Conservation (phyloP, 768 basidiomycete species). For the Candolleomyces aberdarensis region DNA sequence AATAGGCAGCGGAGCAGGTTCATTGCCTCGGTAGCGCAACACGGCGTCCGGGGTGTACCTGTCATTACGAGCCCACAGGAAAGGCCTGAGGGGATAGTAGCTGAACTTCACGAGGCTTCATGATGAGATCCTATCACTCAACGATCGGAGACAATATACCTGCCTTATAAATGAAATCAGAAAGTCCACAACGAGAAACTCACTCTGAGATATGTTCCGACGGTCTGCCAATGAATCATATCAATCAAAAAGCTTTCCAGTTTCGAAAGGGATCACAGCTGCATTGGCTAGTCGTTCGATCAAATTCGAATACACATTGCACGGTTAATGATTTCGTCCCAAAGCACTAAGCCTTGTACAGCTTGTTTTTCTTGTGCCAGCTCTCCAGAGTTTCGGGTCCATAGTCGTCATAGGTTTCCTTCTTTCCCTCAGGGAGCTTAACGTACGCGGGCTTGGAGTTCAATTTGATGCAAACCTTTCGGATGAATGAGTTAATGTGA, state of each 20-base stretch:
- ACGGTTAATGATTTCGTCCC: background rate
- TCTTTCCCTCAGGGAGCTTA: slow-evolving; percentile 57
- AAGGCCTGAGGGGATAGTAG: no score
- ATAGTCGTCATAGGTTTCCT: slow-evolving; percentile 43
- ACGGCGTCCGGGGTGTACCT: no score
- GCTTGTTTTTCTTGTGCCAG: slow-evolving; percentile 56
- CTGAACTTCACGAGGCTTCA: no score
- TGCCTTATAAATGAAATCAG: no score
- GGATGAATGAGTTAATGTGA: background rate
- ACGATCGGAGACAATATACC: no score
- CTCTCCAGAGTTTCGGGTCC: slow-evolving; percentile 46
- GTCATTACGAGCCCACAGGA: no score
- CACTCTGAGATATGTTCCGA: background rate
- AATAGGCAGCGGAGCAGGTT: no score
- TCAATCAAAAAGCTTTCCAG: background rate
- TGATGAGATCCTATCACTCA: no score
- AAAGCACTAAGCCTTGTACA: slow-evolving; percentile 29
- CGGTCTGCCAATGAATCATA: background rate
- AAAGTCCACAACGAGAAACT: no score
- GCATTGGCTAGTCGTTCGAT: no score
- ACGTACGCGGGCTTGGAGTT: slow-evolving; percentile 58
- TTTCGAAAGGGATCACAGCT: no score
- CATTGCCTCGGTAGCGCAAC: no score
- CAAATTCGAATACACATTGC: background rate
- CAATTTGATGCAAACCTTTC: slow-evolving; percentile 41